phyloP scores from a whole-genome alignment of 2,329 filamentous ascomycete species.

The Pestalotiopsis sp. region DNA sequence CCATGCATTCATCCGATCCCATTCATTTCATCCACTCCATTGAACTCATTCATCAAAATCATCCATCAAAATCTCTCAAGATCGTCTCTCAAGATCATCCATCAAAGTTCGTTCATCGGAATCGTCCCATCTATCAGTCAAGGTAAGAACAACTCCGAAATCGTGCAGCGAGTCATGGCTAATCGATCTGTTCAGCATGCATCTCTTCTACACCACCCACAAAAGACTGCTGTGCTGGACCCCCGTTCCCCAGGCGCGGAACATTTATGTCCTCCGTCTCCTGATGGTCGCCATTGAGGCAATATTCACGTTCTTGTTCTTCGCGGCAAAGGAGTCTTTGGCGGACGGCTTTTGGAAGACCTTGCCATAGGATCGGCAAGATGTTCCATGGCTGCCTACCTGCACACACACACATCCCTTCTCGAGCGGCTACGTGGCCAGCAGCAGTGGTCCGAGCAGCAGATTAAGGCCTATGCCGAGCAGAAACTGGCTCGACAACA shows the following conservation, averaged over 20 bases:
- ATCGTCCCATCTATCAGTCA: no score
- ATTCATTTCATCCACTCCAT: no score
- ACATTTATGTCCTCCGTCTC: not conserved
- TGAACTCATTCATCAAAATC: no score
- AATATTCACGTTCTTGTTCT: not conserved
- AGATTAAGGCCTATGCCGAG: not conserved
- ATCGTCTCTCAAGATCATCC: no score
- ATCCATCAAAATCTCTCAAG: no score
- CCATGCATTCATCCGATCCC: no score
- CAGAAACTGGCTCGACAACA: not conserved
- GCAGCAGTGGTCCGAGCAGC: not conserved
- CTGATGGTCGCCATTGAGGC: not conserved
- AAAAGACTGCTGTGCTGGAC: not conserved
- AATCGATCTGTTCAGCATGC: no score
- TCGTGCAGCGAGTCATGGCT: no score
- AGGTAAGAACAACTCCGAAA: no score
- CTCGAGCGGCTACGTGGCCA: not conserved
- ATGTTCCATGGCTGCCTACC: not conserved
- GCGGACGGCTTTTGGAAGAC: not conserved
- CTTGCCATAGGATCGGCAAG: not conserved
- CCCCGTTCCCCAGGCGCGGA: not conserved
- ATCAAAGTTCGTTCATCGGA: no score
- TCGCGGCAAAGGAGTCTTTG: not conserved
- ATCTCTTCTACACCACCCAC: not conserved
- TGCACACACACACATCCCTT: not conserved